Conservation (phyloP, 257 asterid species). For the Fraxinus quadrangulata region DNA sequence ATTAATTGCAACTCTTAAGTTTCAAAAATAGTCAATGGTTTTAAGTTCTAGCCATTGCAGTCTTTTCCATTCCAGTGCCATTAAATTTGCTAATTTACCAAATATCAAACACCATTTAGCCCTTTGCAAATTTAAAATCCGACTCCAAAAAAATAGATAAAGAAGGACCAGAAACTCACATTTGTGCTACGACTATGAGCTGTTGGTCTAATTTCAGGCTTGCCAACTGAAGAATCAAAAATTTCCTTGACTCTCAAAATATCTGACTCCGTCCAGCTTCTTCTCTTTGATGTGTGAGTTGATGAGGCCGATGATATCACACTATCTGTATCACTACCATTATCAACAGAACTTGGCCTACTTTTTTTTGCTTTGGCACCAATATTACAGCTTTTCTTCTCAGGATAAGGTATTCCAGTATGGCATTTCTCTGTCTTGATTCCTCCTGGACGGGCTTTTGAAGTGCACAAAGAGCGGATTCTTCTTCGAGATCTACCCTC, state of each 20-base stretch:
- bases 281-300: no score
- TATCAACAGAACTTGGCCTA: no score
- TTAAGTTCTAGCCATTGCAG: neutral
- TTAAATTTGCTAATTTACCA: neutral
- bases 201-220: slow-evolving; percentile 40
- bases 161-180: slow-evolving; percentile 34
- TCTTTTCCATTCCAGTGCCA: neutral
- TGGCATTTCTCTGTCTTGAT: slow-evolving; percentile 5
- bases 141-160: neutral
- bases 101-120: neutral
- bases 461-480: slow-evolving; percentile 45
- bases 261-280: slow-evolving; percentile 57
- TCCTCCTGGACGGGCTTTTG: slow-evolving; percentile 29
- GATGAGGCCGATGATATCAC: no score
- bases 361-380: neutral
- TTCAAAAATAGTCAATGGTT: no score
- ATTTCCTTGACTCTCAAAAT: slow-evolving; percentile 48
- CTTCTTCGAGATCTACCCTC: slow-evolving; percentile 23
- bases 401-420: slow-evolving; percentile 15
- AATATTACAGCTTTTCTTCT: slow-evolving; percentile 13
- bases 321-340: no score
- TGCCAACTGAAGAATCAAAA: slow-evolving; percentile 52
- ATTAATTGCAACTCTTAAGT: neutral
- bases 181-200: slow-evolving; percentile 45
- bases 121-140: neutral